Conservation (phyloP, 2,329 filamentous ascomycete species). For the Macroventuria anomochaeta region DNA sequence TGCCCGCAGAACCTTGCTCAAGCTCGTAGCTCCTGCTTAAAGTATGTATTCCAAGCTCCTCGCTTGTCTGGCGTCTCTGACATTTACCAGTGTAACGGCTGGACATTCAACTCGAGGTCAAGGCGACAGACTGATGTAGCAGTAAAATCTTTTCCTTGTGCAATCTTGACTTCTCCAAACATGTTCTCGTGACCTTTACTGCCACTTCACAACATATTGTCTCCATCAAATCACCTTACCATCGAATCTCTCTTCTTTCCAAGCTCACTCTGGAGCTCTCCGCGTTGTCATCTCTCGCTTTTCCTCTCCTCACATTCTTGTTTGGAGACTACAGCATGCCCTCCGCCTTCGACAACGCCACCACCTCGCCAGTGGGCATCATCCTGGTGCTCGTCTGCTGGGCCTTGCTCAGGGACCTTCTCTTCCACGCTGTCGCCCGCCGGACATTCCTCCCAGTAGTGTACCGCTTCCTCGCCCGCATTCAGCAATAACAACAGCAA, state of each 20-base stretch:
- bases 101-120: not conserved
- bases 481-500: not conserved
- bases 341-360: not conserved
- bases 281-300: not conserved
- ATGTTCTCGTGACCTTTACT: not conserved
- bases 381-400: not conserved
- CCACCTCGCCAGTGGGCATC: not conserved
- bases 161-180: not conserved
- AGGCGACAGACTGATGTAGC: not conserved
- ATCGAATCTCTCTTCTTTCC: not conserved
- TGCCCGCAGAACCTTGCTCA: not conserved
- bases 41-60: not conserved
- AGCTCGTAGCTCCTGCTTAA: too few species aligned
- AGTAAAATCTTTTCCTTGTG: not conserved
- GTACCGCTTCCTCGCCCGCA: not conserved
- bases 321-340: slow-evolving; percentile 1
- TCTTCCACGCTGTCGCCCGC: not conserved
- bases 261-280: not conserved
- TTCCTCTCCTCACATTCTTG: not conserved
- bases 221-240: not conserved
- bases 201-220: too few species aligned
- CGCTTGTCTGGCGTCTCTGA: not conserved
- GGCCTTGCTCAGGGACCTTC: not conserved
- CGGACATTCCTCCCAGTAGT: not conserved
- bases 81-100: not conserved